These are phyloP conservation scores for Pleurotus eryngii DNA, from an alignment of 768 basidiomycete genomes.

Conservation along the genomic window DNA sequence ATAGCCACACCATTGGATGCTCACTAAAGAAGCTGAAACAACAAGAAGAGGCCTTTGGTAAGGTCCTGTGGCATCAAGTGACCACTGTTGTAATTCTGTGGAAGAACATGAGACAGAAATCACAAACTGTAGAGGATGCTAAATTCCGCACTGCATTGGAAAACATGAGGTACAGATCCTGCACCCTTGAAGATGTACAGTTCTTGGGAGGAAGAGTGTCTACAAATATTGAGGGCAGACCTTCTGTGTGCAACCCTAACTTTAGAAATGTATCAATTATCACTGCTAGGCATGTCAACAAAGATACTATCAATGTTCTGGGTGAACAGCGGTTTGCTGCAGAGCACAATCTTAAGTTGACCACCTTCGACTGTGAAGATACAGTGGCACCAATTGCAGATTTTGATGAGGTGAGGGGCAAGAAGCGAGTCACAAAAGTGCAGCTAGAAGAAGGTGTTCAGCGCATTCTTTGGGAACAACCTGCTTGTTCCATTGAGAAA, in stretches of 20 bases:
- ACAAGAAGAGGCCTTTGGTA: slow-evolving; percentile 22
- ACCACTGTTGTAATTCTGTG: slow-evolving; percentile 29
- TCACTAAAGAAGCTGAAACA: background rate
- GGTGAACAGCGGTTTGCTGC: slow-evolving; percentile 25
- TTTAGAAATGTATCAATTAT: slow-evolving; percentile 31
- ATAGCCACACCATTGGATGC: slow-evolving; percentile 13
- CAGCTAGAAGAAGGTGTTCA: too few relatives aligned
- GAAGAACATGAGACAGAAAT: slow-evolving; percentile 24
- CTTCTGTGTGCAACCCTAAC: slow-evolving; percentile 1
- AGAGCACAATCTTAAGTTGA: slow-evolving; percentile 22
- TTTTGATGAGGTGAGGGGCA: background rate
- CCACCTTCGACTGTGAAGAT: slow-evolving; percentile 27
- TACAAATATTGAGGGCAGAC: background rate
- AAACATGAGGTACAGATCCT: slow-evolving; percentile 24
- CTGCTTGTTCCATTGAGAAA: background rate
- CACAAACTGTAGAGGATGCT: slow-evolving; percentile 19
- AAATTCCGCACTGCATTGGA: slow-evolving; percentile 23
- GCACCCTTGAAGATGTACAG: slow-evolving; percentile 20
- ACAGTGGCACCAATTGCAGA: background rate
- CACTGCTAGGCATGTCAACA: slow-evolving; percentile 22
- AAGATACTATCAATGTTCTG: slow-evolving; percentile 28
- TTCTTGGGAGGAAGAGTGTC: slow-evolving; percentile 13
- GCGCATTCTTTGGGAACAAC: too few relatives aligned
- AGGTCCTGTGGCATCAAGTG: slow-evolving; percentile 27
- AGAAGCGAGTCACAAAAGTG: too few relatives aligned